Percentiles rank a stretch among this genome's conserved stretches.
Conservation (phyloP, 2,329 filamentous ascomycete species). For the Penicillium sp. region DNA sequence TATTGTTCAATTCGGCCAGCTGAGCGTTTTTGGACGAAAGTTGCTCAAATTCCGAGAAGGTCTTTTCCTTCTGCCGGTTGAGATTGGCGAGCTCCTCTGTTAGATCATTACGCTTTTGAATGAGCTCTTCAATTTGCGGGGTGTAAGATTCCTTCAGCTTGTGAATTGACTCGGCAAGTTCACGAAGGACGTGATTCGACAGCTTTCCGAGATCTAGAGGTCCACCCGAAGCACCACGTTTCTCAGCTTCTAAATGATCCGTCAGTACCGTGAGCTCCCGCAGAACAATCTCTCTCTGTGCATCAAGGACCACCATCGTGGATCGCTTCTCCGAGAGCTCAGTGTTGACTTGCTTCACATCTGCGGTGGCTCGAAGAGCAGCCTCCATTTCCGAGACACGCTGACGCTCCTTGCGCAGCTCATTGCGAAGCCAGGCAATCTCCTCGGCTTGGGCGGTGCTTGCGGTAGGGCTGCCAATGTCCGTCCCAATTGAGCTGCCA, state of each 20-base stretch:
- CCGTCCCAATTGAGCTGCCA: slow-evolving; percentile 53
- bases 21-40: slow-evolving; percentile 93
- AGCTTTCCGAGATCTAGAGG: slow-evolving; percentile 77
- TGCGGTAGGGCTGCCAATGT: slow-evolving; percentile 74
- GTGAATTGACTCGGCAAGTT: slow-evolving; percentile 65
- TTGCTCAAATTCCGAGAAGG: slow-evolving; percentile 93
- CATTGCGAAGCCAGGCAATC: slow-evolving; percentile 65
- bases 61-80: slow-evolving; percentile 85
- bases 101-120: slow-evolving; percentile 81
- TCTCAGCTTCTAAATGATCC: slow-evolving; percentile 83
- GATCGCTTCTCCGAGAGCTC: slow-evolving; percentile 91
- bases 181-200: slow-evolving; percentile 63
- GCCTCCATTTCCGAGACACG: slow-evolving; percentile 77
- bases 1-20: slow-evolving; percentile 91
- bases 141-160: slow-evolving; percentile 79
- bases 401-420: slow-evolving; percentile 81
- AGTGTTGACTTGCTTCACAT: slow-evolving; percentile 77
- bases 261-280: slow-evolving; percentile 87
- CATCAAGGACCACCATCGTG: slow-evolving; percentile 91
- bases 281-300: slow-evolving; percentile 93
- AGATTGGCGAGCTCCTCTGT: slow-evolving; percentile 83
- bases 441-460: slow-evolving; percentile 65
- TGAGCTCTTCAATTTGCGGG: slow-evolving; percentile 79
- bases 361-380: slow-evolving; percentile 60
- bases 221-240: slow-evolving; percentile 76